Conservation (phyloP, 257 asterid species). For the Solanum lignicaule region DNA sequence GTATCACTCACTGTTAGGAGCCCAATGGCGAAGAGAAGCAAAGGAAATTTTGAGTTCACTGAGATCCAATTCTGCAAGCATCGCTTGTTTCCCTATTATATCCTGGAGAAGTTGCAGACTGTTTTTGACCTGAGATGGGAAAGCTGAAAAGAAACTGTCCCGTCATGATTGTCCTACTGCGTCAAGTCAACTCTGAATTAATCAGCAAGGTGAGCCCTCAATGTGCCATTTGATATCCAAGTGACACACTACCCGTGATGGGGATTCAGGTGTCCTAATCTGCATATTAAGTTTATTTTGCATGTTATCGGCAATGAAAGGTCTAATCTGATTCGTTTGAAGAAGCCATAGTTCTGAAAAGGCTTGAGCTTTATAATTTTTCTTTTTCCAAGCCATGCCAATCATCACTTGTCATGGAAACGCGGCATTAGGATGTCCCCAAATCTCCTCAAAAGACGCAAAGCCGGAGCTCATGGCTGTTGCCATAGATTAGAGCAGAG, state of each 20-base stretch:
- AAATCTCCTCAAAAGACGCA: neutral
- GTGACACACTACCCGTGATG: neutral
- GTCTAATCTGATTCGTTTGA: neutral
- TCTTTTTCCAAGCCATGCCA: neutral
- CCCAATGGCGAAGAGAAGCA: neutral
- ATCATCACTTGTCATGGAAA: neutral
- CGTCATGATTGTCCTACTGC: neutral
- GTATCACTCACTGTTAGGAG: neutral
- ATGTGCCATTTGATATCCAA: neutral
- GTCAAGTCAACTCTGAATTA: neutral
- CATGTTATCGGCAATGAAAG: neutral
- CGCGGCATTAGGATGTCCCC: neutral
- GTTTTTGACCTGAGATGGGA: neutral
- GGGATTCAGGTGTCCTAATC: neutral
- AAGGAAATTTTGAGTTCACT: neutral
- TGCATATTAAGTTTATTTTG: neutral
- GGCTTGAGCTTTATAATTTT: neutral
- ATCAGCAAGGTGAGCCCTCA: neutral
- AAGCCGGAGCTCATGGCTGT: neutral
- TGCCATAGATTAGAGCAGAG: neutral
- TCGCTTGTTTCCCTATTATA: neutral
- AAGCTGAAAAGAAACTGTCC: neutral
- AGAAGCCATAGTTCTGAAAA: neutral
- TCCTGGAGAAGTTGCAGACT: neutral
- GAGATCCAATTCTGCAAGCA: neutral